Evolutionary conservation across 495 filamentous ascomycete species (phyloP).

Genomic region (Penicillium antarcticum): DNA sequence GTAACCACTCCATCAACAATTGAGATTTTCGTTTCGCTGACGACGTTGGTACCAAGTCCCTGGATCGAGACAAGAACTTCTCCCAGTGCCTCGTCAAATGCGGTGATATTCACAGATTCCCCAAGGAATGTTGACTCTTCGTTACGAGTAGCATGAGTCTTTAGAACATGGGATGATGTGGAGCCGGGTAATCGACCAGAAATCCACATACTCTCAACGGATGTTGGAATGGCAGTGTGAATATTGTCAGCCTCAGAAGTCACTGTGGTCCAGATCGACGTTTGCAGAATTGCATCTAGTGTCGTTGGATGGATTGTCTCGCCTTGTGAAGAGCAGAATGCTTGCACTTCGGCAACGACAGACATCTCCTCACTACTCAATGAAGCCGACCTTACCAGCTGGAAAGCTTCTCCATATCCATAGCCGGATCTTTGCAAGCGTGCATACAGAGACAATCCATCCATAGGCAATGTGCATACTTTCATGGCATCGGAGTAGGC

Average conservation of each 20-base stretch:
- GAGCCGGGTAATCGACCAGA: background rate
- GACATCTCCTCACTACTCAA: background rate
- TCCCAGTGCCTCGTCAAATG: background rate
- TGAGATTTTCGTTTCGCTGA: background rate
- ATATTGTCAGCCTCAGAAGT: background rate
- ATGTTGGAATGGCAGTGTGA: slow-evolving; percentile 3
- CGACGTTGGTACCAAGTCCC: background rate
- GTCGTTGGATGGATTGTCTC: slow-evolving; percentile 29
- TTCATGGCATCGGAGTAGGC: background rate
- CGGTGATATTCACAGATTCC: background rate
- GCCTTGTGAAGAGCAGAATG: background rate
- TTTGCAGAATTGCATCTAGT: slow-evolving; percentile 26
- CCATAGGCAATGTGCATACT: background rate
- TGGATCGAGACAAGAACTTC: background rate
- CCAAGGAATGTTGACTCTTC: background rate
- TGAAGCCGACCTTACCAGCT: background rate
- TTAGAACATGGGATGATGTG: background rate
- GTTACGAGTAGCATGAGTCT: background rate
- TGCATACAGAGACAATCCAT: background rate
- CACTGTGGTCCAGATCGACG: background rate
- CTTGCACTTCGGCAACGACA: background rate
- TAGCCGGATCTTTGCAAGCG: background rate
- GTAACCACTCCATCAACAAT: background rate
- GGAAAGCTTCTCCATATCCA: background rate
- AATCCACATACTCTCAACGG: slow-evolving; percentile 2